Evolutionary conservation across 305 asterid species (phyloP).

Genomic region (Rubia balearica): DNA sequence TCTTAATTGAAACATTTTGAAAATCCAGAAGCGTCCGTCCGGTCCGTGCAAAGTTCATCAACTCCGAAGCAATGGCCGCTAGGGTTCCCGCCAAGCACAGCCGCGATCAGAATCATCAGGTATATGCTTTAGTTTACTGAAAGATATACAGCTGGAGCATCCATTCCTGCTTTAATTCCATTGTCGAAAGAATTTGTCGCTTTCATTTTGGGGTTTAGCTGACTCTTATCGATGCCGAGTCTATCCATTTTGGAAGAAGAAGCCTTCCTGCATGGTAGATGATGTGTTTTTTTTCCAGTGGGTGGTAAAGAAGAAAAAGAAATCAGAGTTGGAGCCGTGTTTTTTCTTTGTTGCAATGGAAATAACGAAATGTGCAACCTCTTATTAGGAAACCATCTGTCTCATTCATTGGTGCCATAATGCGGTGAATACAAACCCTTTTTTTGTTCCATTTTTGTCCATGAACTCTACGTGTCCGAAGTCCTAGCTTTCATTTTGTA

Average conservation of each 20-base stretch:
- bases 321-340: not conserved
- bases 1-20: not conserved
- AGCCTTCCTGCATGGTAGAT: not conserved
- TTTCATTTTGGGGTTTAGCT: not conserved
- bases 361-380: not conserved
- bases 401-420: not conserved
- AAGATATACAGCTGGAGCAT: not conserved
- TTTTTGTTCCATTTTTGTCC: not conserved
- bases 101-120: constrained; percentile 64
- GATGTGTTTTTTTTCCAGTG: not conserved
- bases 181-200: not conserved
- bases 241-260: not conserved
- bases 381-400: not conserved
- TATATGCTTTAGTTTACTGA: constrained; percentile 8
- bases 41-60: not conserved
- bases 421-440: too few species aligned
- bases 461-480: not conserved
- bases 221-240: not conserved
- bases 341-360: not conserved
- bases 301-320: not conserved
- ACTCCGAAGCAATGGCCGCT: constrained; percentile 34
- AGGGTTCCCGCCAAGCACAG: constrained; percentile 53
- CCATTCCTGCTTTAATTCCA: not conserved
- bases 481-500: not conserved
- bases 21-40: not conserved